These are phyloP conservation scores for Fusarium circinatum DNA, from an alignment of 2,329 filamentous ascomycete species.

Conservation along the genomic window DNA sequence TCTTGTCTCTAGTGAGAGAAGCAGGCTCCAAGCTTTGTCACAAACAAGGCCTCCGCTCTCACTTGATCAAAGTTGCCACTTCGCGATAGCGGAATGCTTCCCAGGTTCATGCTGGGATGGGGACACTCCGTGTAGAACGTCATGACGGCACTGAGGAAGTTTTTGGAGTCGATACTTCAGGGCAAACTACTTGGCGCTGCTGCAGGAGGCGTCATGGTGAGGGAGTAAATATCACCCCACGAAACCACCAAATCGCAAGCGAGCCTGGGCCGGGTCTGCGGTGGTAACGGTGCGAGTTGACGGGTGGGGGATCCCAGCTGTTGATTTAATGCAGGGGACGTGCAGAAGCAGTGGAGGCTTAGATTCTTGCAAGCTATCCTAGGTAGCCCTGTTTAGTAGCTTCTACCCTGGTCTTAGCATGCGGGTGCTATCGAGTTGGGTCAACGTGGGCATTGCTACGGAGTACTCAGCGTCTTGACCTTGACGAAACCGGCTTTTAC, in stretches of 20 bases:
- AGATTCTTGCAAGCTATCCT: slow-evolving; percentile 11
- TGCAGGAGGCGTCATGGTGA: slow-evolving; percentile 38
- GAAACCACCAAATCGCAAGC: slow-evolving; percentile 40
- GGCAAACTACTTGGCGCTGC: slow-evolving; percentile 17
- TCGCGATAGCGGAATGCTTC: slow-evolving; percentile 4
- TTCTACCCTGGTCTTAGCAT: slow-evolving; percentile 29
- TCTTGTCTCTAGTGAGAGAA: neutral
- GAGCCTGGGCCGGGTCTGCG: slow-evolving; percentile 37
- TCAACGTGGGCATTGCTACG: slow-evolving; percentile 1
- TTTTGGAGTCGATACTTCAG: slow-evolving; percentile 2
- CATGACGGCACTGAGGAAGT: slow-evolving; percentile 16
- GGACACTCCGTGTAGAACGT: slow-evolving; percentile 11
- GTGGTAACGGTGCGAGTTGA: slow-evolving; percentile 42
- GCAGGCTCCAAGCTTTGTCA: neutral
- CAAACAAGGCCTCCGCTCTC: slow-evolving; percentile 32
- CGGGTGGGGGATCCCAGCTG: slow-evolving; percentile 34
- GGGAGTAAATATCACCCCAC: slow-evolving; percentile 41
- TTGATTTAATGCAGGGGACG: slow-evolving; percentile 42
- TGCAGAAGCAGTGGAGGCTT: slow-evolving; percentile 27
- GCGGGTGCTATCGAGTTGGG: slow-evolving; percentile 34
- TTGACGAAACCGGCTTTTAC: slow-evolving; percentile 21
- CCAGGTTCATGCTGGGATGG: slow-evolving; percentile 16
- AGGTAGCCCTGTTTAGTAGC: neutral
- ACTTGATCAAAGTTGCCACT: slow-evolving; percentile 7
- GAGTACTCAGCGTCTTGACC: slow-evolving; percentile 11